A percentile compares a stretch with the other conserved stretches of the same genome.
phyloP scores from a whole-genome alignment of 495 filamentous ascomycete genomes.

The Penicillium taxi region DNA sequence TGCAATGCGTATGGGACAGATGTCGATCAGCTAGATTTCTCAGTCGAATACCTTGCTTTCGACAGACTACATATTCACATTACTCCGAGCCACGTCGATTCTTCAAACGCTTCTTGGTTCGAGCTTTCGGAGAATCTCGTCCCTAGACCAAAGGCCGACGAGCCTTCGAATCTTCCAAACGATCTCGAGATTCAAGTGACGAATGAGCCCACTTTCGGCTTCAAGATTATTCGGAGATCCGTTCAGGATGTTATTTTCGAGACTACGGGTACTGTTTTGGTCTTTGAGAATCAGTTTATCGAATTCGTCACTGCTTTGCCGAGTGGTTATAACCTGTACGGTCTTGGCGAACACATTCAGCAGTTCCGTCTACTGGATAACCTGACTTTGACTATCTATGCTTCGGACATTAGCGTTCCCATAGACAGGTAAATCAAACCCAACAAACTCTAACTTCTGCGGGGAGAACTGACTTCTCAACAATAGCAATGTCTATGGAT shows the following conservation, averaged over 20 bases:
- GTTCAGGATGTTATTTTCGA: slow-evolving; percentile 52
- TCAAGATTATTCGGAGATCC: slow-evolving; percentile 47
- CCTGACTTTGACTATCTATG: slow-evolving; percentile 57
- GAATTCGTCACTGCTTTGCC: slow-evolving; percentile 52
- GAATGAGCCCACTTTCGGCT: slow-evolving; percentile 54
- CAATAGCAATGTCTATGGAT: slow-evolving; percentile 50
- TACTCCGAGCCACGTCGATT: slow-evolving; percentile 52
- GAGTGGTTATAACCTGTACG: slow-evolving; percentile 56
- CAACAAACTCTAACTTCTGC: neutral
- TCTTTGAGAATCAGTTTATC: slow-evolving; percentile 59
- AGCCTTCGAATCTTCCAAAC: slow-evolving; percentile 27
- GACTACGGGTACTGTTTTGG: slow-evolving; percentile 46
- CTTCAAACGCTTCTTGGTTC: slow-evolving; percentile 61
- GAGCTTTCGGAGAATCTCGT: slow-evolving; percentile 57
- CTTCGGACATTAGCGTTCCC: slow-evolving; percentile 59
- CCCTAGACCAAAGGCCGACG: slow-evolving; percentile 46
- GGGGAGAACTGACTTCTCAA: neutral
- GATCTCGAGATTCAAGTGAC: slow-evolving; percentile 52
- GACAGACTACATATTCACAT: slow-evolving; percentile 48
- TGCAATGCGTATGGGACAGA: slow-evolving; percentile 59
- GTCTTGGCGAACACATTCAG: slow-evolving; percentile 54
- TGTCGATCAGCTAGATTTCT: slow-evolving; percentile 47
- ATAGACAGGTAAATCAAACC: slow-evolving; percentile 40
- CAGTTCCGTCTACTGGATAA: slow-evolving; percentile 52
- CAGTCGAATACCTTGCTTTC: slow-evolving; percentile 49